phyloP scores from a whole-genome alignment of 192 early-diverging fungal genomes.

The Pilobolus umbonatus region DNA sequence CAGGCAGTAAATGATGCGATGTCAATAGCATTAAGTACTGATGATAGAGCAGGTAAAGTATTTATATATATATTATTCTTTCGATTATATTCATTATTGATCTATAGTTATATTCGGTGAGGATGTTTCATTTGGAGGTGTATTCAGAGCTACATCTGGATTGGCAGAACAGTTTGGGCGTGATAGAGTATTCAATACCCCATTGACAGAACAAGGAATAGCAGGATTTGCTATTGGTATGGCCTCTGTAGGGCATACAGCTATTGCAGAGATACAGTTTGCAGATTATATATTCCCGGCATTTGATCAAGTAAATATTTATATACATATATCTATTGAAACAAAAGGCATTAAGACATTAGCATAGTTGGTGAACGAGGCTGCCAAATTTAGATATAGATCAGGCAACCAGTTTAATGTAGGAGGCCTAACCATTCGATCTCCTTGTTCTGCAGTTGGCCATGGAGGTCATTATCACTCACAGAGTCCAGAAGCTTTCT shows the following conservation, averaged over 20 bases:
- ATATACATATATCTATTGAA: background rate
- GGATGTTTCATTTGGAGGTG: constrained; percentile 96
- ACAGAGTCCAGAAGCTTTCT: constrained; percentile 90
- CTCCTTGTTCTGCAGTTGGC: constrained; percentile 91
- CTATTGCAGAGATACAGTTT: constrained; percentile 98
- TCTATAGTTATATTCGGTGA: constrained; percentile 87
- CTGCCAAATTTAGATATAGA: constrained; percentile 95
- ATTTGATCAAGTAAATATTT: constrained; percentile 80
- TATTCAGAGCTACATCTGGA: constrained; percentile 92
- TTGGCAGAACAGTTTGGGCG: constrained; percentile 85
- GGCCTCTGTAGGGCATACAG: constrained; percentile 91
- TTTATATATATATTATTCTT: background rate
- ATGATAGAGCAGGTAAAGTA: constrained; percentile 71
- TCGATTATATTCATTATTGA: too few species aligned
- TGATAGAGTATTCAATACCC: constrained; percentile 95
- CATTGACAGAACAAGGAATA: constrained; percentile 93
- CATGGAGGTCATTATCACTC: constrained; percentile 98
- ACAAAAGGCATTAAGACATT: background rate
- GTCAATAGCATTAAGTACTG: constrained; percentile 75
- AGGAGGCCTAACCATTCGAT: constrained; percentile 85
- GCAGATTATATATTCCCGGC: constrained; percentile 98
- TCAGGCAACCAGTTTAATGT: constrained; percentile 89
- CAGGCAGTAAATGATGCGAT: constrained; percentile 97
- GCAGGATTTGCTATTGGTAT: constrained; percentile 94
- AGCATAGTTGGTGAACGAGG: constrained; percentile 86